Base-by-base conservation (phyloP, 495 filamentous ascomycete genomes). In the Podospora tetraspora region DNA sequence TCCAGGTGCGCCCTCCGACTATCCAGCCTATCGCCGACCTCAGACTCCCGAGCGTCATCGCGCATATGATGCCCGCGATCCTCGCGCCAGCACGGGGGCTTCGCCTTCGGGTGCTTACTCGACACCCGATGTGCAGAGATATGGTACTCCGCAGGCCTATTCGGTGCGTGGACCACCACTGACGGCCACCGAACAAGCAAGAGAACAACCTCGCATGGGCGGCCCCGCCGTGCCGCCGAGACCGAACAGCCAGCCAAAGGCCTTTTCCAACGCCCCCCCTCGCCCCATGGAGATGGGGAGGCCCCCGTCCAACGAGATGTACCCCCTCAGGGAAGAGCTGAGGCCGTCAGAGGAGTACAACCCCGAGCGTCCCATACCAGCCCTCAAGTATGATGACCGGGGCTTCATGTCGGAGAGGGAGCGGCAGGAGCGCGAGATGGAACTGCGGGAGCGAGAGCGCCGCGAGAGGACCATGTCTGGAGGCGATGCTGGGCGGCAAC, bases 31-130 rank as follows among this genome's bases (percentile, higher is more conserved):
- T 70, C 87, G 88, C 57, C 85, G 89, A 57, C 90, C 91, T 3
- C 88, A 91, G 71, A 94, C 92, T 2, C 92, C 92, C 10, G 90
- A 93, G 30, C 86, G 87, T 65, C 80, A 81, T 43, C 77, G 85
- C 63, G 66, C 79, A 56, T 84, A 84, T 70, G 84, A 86, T 19
- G 63, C 71, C 12, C 75, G 83, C 19, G 82, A 84, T 65, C 79
- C 79, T 66, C 78, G 81, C 73, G 81, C 74, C 29, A 79, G 73
- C 66, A 72, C 78, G 21, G 83, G 78, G 62, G 84, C 77, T 43
- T 83, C 80, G 61, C 86, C 83, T 22, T 76, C 73, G 69, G 81
- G 74, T 57, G 75, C 76, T 70, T 81, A 80, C 69, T 76, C 77
- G 11, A 86, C 85, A 2, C 85, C 84, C 22, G 85, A 86, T 66